These are phyloP conservation scores for Tinospora cordifolia DNA, from an alignment of 164 flowering plant genomes.

Conservation along the genomic window DNA sequence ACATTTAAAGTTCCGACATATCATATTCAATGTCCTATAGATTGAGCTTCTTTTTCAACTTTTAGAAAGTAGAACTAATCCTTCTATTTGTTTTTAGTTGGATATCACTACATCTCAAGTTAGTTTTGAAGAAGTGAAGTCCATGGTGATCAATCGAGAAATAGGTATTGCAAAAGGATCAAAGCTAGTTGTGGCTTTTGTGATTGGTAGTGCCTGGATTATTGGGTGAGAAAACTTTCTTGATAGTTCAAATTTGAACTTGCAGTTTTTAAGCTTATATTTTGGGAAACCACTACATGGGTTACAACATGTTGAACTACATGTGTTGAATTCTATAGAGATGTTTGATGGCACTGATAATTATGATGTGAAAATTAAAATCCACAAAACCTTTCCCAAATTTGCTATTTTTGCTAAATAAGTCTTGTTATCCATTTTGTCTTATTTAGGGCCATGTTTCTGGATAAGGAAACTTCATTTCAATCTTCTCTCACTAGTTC, in stretches of 20 bases:
- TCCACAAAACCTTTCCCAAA: too few species aligned
- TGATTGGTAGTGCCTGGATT: conserved; percentile 99
- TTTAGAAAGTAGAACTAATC: conserved; percentile 8
- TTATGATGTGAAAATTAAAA: too few species aligned
- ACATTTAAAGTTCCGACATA: background rate
- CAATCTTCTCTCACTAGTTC: too few species aligned
- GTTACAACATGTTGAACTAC: too few species aligned
- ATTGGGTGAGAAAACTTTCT: conserved; percentile 60
- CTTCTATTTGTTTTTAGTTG: conserved; percentile 48
- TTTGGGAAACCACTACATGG: too few species aligned
- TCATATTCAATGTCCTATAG: background rate
- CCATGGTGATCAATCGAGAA: conserved; percentile 55
- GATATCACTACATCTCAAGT: conserved; percentile 71
- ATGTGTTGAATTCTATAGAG: too few species aligned
- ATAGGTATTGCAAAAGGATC: conserved; percentile 28
- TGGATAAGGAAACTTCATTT: too few species aligned
- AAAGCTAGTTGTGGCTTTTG: conserved; percentile 91
- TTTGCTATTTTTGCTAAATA: too few species aligned
- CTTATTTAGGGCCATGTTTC: too few species aligned
- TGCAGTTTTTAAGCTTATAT: background rate
- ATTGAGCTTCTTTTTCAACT: background rate
- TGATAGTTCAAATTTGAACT: background rate
- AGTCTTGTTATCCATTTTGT: too few species aligned
- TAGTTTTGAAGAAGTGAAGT: conserved; percentile 64
- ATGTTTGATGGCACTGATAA: too few species aligned